Percentiles rank a stretch among this genome's conserved stretches.
Conservation (phyloP, 441 rosid species). For the Pelargonium myrrhifolium region DNA sequence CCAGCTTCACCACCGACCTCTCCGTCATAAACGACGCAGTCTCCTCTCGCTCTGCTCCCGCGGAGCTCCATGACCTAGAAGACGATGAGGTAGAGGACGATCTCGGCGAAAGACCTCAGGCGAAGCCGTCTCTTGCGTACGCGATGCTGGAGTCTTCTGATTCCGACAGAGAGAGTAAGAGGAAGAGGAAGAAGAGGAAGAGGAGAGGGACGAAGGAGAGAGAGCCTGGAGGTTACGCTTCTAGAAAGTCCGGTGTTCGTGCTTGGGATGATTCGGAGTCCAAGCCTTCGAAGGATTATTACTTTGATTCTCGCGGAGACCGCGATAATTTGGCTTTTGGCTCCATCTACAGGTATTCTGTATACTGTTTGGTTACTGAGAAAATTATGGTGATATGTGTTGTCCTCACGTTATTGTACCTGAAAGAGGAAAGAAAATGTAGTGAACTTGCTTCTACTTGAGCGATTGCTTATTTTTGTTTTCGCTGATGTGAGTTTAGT, state of each 20-base stretch:
- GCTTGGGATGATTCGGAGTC: constrained; percentile 37
- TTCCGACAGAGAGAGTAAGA: constrained; percentile 30
- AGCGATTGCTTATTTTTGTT: too few species aligned
- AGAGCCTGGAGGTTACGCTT: constrained; percentile 27
- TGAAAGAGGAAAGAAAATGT: too few species aligned
- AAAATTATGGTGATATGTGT: neutral
- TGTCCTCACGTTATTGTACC: too few species aligned
- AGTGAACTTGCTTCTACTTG: too few species aligned
- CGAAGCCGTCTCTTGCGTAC: constrained; percentile 20
- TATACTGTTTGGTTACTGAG: neutral
- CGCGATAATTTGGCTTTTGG: constrained; percentile 79
- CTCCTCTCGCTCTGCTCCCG: constrained; percentile 22
- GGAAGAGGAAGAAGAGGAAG: constrained; percentile 28
- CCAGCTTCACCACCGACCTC: constrained; percentile 71
- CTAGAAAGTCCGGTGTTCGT: constrained; percentile 42
- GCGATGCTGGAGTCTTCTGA: constrained; percentile 26
- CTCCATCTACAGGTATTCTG: constrained; percentile 57
- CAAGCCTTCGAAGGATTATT: constrained; percentile 62
- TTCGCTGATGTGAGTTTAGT: too few species aligned
- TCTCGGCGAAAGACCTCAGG: constrained; percentile 8
- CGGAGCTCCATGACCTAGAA: constrained; percentile 15
- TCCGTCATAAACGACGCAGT: constrained; percentile 48
- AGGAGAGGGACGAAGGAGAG: constrained; percentile 20
- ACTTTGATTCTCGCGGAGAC: constrained; percentile 81
- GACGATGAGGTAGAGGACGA: constrained; percentile 26